Conservation (phyloP, 805 yeast genomes). For the Sugiyamaella qingdaonensis region DNA sequence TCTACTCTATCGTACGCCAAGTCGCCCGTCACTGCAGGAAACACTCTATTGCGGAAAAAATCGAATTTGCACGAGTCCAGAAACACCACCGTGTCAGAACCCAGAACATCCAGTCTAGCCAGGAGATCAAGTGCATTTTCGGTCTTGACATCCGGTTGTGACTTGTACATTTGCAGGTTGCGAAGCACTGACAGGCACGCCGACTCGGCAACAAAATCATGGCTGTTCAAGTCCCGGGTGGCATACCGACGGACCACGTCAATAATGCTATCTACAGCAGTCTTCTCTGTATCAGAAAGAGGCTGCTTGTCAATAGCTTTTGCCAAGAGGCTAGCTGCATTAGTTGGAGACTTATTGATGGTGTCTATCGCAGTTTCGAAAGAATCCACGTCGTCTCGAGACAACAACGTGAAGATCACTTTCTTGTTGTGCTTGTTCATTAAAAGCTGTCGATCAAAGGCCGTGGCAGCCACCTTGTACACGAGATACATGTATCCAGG, state of each 20-base stretch:
- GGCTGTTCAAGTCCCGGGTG: constrained; percentile 18
- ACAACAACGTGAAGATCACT: background rate
- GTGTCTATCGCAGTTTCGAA: background rate
- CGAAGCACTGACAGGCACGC: constrained; percentile 14
- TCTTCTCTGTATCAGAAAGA: background rate
- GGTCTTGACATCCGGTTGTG: constrained; percentile 1
- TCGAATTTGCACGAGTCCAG: constrained; percentile 9
- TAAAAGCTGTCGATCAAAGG: constrained; percentile 1
- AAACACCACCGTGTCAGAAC: constrained; percentile 9
- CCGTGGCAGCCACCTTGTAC: constrained; percentile 1
- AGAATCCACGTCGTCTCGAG: background rate
- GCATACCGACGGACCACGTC: constrained; percentile 20
- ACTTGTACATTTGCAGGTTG: background rate
- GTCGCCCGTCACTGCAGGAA: background rate
- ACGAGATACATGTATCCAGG: constrained; percentile 4
- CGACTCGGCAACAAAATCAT: constrained; percentile 16
- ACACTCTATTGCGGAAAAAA: constrained; percentile 8
- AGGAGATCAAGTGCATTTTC: constrained; percentile 9
- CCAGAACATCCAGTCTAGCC: background rate
- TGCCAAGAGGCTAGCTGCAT: background rate
- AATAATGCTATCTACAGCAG: background rate
- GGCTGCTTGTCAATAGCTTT: background rate
- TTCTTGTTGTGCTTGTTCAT: background rate
- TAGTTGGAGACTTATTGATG: background rate
- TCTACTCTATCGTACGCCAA: constrained; percentile 13